phyloP scores from a whole-genome alignment of 805 yeast genomes.

The Sporopachydermia lactativora region DNA sequence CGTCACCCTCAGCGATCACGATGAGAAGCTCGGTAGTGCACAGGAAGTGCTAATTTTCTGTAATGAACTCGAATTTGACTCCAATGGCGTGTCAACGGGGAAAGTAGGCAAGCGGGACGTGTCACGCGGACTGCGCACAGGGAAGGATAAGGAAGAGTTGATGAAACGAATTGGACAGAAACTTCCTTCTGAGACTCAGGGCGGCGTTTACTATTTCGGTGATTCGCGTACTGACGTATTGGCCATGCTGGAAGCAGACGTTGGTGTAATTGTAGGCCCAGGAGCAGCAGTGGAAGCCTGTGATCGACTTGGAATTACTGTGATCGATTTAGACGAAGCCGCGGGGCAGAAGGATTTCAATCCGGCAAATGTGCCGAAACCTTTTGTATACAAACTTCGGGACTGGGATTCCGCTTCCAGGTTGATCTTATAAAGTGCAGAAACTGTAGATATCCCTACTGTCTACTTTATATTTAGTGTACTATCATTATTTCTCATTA shows the following conservation, averaged over 20 bases:
- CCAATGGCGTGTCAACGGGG: constrained; percentile 16
- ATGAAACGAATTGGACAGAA: constrained; percentile 13
- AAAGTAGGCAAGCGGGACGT: constrained; percentile 9
- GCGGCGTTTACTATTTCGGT: constrained; percentile 34
- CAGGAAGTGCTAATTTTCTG: constrained; percentile 23
- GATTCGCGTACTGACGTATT: constrained; percentile 49
- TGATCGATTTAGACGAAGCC: constrained; percentile 2
- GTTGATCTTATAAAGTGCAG: too few species aligned
- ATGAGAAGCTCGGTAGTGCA: constrained; percentile 9
- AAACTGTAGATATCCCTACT: too few species aligned
- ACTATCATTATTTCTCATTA: too few species aligned
- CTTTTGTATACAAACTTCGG: too few species aligned
- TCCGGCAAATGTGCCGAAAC: too few species aligned
- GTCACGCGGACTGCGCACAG: constrained; percentile 31
- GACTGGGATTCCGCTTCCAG: too few species aligned
- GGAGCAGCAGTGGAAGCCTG: constrained; percentile 21
- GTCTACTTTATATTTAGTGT: too few species aligned
- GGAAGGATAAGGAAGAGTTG: constrained; percentile 32
- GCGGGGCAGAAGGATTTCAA: too few species aligned
- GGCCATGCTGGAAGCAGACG: constrained; percentile 31
- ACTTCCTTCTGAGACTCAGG: constrained; percentile 6
- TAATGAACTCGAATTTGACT: constrained; percentile 35
- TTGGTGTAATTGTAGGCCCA: constrained; percentile 31
- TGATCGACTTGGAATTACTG: constrained; percentile 13
- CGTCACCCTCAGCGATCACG: too few species aligned